These are phyloP conservation scores for Cladophialophora immunda DNA, from an alignment of 2,329 filamentous ascomycete species.

Conservation along the genomic window DNA sequence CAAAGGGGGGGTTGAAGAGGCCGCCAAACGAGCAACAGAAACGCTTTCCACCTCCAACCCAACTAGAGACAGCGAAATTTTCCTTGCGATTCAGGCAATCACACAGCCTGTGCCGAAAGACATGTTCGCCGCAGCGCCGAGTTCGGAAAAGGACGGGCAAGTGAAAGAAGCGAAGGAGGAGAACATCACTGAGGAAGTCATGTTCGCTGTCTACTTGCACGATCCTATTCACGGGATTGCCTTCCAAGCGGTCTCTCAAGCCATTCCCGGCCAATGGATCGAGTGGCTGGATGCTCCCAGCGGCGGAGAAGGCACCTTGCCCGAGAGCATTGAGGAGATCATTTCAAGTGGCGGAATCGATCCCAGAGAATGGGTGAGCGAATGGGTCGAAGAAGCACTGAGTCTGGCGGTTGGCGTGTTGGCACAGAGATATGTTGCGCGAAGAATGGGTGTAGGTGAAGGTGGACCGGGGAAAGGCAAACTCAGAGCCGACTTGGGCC, in stretches of 20 bases:
- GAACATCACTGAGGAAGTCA: slow-evolving; percentile 65
- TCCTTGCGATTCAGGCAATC: slow-evolving; percentile 93
- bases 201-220: slow-evolving; percentile 79
- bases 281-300: slow-evolving; percentile 84
- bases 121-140: slow-evolving; percentile 71
- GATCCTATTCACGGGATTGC: slow-evolving; percentile 93
- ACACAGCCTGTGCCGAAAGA: slow-evolving; percentile 67
- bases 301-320: slow-evolving; percentile 61
- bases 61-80: slow-evolving; percentile 90
- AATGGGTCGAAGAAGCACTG: slow-evolving; percentile 93
- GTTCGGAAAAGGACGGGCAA: slow-evolving; percentile 45
- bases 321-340: slow-evolving; percentile 87
- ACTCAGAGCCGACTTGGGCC: slow-evolving; percentile 60
- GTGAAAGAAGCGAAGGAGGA: slow-evolving; percentile 43
- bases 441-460: slow-evolving; percentile 94
- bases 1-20: slow-evolving; percentile 80
- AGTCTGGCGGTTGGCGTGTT: slow-evolving; percentile 81
- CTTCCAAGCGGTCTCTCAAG: slow-evolving; percentile 83
- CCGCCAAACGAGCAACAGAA: slow-evolving; percentile 80
- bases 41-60: slow-evolving; percentile 84
- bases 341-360: slow-evolving; percentile 79
- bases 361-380: slow-evolving; percentile 94
- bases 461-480: slow-evolving; percentile 69
- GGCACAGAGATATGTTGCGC: slow-evolving; percentile 92
- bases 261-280: slow-evolving; percentile 84